Conservation (phyloP, 169 alveolate species). For the Miamiensis avidus region DNA sequence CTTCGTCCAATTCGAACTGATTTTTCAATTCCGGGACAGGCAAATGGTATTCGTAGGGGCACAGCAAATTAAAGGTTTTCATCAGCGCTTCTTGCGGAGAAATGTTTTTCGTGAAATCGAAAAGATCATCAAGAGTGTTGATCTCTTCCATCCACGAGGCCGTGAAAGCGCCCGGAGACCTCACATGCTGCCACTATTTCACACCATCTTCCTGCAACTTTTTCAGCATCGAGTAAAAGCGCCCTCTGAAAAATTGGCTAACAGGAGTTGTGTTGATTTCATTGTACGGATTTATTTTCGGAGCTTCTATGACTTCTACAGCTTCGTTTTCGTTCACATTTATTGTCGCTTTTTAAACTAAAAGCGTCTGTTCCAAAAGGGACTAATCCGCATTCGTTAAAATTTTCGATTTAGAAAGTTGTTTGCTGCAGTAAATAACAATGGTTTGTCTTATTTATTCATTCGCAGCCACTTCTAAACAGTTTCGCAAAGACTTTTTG, state of each 20-base stretch:
- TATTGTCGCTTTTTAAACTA: conserved; percentile 3
- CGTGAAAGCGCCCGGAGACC: conserved; percentile 68
- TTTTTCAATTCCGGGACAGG: conserved; percentile 57
- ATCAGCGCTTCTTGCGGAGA: conserved; percentile 58
- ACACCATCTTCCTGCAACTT: conserved; percentile 73
- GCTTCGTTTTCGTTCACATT: not conserved
- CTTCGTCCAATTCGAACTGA: conserved; percentile 44
- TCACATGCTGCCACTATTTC: conserved; percentile 66
- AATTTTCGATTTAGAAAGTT: not conserved
- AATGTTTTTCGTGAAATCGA: conserved; percentile 46
- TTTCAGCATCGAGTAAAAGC: conserved; percentile 52
- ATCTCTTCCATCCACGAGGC: conserved; percentile 84
- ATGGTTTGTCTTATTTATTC: conserved; percentile 74
- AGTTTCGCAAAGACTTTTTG: conserved; percentile 39
- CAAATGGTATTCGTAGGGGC: conserved; percentile 60
- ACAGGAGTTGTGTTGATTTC: not conserved
- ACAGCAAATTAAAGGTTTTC: conserved; percentile 57
- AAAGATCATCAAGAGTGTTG: conserved; percentile 64
- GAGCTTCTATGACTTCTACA: conserved; percentile 7
- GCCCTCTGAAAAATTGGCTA: not conserved
- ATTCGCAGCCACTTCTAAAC: conserved; percentile 71
- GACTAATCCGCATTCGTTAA: not conserved
- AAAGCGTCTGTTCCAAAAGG: not conserved
- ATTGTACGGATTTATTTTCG: conserved; percentile 12
- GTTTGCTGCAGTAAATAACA: conserved; percentile 49